Evolutionary conservation across 2,329 filamentous ascomycete genomes (phyloP), one percentile per base, ranked within the genome.

Genomic region (Tolypocladium tropicale): DNA sequence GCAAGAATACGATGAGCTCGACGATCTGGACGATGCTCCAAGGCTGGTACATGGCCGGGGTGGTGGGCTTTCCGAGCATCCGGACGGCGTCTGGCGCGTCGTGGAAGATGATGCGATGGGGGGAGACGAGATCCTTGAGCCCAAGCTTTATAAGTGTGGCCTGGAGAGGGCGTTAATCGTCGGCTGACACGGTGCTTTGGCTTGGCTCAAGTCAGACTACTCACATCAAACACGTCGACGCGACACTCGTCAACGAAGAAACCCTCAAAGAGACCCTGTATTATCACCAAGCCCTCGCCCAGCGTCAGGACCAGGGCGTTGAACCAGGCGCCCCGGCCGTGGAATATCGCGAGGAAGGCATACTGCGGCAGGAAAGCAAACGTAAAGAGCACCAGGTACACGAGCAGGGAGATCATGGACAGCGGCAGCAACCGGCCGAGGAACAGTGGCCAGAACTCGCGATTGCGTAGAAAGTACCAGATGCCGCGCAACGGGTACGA

Each of bases 11-110:
- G 37, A 95, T 76, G 58, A 96, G 87, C 72, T 96, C 93, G 60
- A 89, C 68, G 56, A 96, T 94, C 70, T 96, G 93, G n/a, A 89
- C 82, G 55, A 96, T 75, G 55, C 89, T 95, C 78, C 95, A 96
- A 0, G 93, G 93, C 10, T 88, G 85, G 71, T 94, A 96, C 21
- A 90, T 79, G 0, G 90, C 89, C 1, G 84, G 78, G 25, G 76
- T 83, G 0, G 86, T 91, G 0, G 91, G 90, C 61, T 90, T 91
- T 32, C 92, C 93, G 0, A 97, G 83, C 71, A 86, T 86, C 67
- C 86, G 86, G 52, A 94, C 84, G 0, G 90, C 82, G 63, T 86
- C 84, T 52, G 86, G 82, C 1, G 84, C 84, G 58, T 92, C 85
- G 28, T 74, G 74, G 67, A 82, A 85, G 64, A 85, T 77, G 58